Evolutionary conservation across 106 monocot genomes (phyloP).

Genomic region (Narthecium ossifragum): DNA sequence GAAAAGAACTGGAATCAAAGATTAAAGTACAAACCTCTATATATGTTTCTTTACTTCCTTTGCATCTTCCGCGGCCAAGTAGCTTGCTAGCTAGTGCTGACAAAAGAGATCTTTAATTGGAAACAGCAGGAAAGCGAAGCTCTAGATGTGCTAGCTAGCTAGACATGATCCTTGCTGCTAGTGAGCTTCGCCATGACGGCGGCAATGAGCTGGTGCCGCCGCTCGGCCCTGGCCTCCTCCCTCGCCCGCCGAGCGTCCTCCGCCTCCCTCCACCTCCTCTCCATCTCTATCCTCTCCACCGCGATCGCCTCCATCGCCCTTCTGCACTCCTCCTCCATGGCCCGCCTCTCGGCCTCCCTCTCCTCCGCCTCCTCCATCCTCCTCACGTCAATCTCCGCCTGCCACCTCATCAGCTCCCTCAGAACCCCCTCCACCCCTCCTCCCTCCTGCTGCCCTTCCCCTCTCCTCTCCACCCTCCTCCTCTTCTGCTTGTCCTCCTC

Average conservation of each 20-base stretch:
- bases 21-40: background rate
- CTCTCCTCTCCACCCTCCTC: constrained; percentile 6
- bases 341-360: constrained; percentile 62
- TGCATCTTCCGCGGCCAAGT: background rate
- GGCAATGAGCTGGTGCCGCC: constrained; percentile 43
- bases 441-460: background rate
- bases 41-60: background rate
- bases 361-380: constrained; percentile 48
- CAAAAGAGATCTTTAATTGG: too few species aligned
- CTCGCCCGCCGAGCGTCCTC: constrained; percentile 59
- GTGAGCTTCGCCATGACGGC: constrained; percentile 42
- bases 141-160: background rate
- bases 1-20: too few species aligned
- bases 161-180: background rate
- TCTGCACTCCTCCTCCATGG: constrained; percentile 50
- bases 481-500: constrained; percentile 18
- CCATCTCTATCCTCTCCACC: constrained; percentile 43
- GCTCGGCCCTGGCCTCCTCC: constrained; percentile 53
- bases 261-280: constrained; percentile 56
- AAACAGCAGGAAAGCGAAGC: background rate
- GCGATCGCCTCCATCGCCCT: constrained; percentile 36
- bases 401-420: constrained; percentile 49
- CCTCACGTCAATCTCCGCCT: constrained; percentile 50
- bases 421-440: constrained; percentile 35
- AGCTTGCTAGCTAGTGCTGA: too few species aligned